phyloP scores from a whole-genome alignment of 176 grass and related monocot genomes.

The Phragmites australis region DNA sequence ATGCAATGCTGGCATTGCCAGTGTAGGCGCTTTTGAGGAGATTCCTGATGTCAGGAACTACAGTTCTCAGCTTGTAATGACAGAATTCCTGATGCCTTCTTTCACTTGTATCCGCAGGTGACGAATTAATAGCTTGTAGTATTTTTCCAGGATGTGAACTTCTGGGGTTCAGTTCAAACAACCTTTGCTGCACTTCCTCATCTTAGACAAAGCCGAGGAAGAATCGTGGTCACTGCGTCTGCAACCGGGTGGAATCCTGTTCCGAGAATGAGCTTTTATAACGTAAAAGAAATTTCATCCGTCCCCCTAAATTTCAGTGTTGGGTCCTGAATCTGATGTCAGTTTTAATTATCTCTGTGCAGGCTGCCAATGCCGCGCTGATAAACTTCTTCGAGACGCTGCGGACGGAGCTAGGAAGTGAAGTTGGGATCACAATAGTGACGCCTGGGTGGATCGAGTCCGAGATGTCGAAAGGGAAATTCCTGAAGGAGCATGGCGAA shows the following conservation, averaged over 20 bases:
- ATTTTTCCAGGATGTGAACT: slow-evolving; percentile 61
- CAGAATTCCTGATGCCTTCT: not conserved
- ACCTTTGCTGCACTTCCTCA: slow-evolving; percentile 61
- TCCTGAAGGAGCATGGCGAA: slow-evolving; percentile 35
- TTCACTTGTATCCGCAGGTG: too few species aligned
- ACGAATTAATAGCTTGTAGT: not conserved
- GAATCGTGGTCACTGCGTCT: slow-evolving; percentile 60
- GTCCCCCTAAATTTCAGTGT: not conserved
- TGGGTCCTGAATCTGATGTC: not conserved
- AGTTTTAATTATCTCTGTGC: not conserved
- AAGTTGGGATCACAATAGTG: slow-evolving; percentile 62
- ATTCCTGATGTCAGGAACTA: slow-evolving; percentile 55
- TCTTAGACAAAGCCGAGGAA: slow-evolving; percentile 56
- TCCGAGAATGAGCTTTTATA: slow-evolving; percentile 61
- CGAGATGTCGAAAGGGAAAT: slow-evolving; percentile 65
- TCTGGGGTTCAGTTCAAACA: slow-evolving; percentile 70
- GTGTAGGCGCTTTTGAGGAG: slow-evolving; percentile 54
- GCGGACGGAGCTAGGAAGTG: slow-evolving; percentile 34
- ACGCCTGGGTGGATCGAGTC: slow-evolving; percentile 67
- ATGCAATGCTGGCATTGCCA: slow-evolving; percentile 58
- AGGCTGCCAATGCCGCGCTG: slow-evolving; percentile 70
- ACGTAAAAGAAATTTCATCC: slow-evolving; percentile 5
- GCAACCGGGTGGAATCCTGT: slow-evolving; percentile 53
- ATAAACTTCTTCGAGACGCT: slow-evolving; percentile 76
- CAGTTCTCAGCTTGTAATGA: slow-evolving; percentile 42